Base-by-base conservation (phyloP, 306 rosid species). In the Malus sylvestris region DNA sequence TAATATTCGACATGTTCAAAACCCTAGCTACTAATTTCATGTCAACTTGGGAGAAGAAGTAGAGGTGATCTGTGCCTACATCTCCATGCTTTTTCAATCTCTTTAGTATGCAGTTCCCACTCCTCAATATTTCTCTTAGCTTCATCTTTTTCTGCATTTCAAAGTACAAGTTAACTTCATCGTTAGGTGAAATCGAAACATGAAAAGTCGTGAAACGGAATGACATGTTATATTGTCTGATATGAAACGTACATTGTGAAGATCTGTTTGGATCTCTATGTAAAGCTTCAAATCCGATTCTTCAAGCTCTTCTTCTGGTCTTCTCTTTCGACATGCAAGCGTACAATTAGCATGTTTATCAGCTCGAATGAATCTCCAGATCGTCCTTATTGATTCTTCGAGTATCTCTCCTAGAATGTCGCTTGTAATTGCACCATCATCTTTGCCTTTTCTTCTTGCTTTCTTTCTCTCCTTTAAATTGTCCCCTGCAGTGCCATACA, bases 11-110 rank as follows among this genome's bases (percentile, higher is more conserved):
- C 98, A 96, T 96, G 84, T 85, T 89, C 55, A 96, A 79, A 63
- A 92, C 97, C 81, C 99, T 91, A 49, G 91, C 82, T 19, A 89
- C 93, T 78, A 96, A 84, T 85, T 86, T 96, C 91, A 92, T 83
- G 68, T 96, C 99, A 44, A 96, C 98, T 81, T 92, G 97, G 58
- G 90, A 86, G 82, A 95, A 95, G 81, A 89, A 96, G 68, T 75
- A 82, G 2, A 89, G 85, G 44, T 91, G 90, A 67, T 89, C 97
- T 27, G 84, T 69, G 23, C 59, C 93, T 6, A 81, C 83, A 71
- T 85, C 97, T 68, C 82, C 8, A 3, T 83, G 85, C 89, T 81
- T 96, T 35, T 82, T 55, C 13, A 92, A 77, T 70, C 75, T 92
- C 86, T 85, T 92, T 68, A 96, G 53, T 80, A 96, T 88, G 97